Evolutionary conservation across 768 basidiomycete species (phyloP).

Genomic region (Mycena epipterygia): DNA sequence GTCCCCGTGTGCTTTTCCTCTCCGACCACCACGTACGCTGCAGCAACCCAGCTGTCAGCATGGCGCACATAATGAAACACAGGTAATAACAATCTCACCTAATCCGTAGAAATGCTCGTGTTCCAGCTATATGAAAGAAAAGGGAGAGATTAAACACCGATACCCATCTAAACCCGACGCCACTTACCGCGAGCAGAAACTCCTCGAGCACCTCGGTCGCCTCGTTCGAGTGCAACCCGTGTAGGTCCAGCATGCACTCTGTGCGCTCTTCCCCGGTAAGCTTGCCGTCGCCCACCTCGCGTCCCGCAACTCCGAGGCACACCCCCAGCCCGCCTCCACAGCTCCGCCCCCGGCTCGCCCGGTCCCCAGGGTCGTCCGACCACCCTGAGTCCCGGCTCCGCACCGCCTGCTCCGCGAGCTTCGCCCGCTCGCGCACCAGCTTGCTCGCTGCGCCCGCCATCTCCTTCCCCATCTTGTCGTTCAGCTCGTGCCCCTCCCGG

Average conservation of each 20-base stretch:
- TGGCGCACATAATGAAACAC: constrained; percentile 22
- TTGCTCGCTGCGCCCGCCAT: constrained; percentile 88
- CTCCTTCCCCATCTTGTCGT: constrained; percentile 90
- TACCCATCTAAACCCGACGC: too few relatives aligned
- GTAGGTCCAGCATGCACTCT: constrained; percentile 89
- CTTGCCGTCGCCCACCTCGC: constrained; percentile 65
- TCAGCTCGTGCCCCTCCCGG: constrained; percentile 93
- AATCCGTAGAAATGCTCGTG: constrained; percentile 90
- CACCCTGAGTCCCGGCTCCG: constrained; percentile 76
- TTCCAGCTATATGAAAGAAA: constrained; percentile 70
- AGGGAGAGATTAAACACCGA: constrained; percentile 15
- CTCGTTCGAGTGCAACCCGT: constrained; percentile 94
- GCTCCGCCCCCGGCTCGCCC: constrained; percentile 77
- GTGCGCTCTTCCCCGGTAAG: constrained; percentile 89
- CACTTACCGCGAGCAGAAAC: constrained; percentile 82
- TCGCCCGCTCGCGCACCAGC: constrained; percentile 87
- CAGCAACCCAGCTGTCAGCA: neutral
- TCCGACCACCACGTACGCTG: constrained; percentile 92
- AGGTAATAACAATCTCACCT: constrained; percentile 58
- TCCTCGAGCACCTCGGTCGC: constrained; percentile 92
- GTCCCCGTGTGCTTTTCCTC: constrained; percentile 97
- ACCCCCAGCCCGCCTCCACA: constrained; percentile 90
- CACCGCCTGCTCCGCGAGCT: constrained; percentile 82
- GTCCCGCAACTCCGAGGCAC: constrained; percentile 85
- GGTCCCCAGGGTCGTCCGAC: constrained; percentile 89